These are phyloP conservation scores for Osmozyma mogii DNA, from an alignment of 805 yeast genomes.

Conservation along the genomic window DNA sequence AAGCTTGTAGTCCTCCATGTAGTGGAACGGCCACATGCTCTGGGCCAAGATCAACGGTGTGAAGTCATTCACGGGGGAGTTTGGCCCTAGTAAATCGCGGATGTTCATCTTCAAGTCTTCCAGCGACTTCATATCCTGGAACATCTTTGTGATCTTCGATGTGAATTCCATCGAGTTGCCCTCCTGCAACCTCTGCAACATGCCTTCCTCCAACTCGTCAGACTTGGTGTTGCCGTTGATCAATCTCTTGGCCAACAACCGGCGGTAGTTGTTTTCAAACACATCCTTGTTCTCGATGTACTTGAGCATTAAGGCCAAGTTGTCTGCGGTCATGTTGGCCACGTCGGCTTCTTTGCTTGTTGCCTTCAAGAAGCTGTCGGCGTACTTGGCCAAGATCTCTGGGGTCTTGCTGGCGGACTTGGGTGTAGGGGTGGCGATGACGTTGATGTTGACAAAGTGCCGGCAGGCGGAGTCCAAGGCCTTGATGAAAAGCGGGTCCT, in stretches of 20 bases:
- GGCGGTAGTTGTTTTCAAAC: slow-evolving; percentile 87
- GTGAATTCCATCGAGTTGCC: slow-evolving; percentile 92
- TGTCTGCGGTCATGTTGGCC: slow-evolving; percentile 73
- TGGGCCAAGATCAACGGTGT: slow-evolving; percentile 77
- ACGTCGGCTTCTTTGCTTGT: slow-evolving; percentile 61
- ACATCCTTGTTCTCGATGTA: slow-evolving; percentile 92
- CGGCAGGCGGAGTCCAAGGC: slow-evolving; percentile 88
- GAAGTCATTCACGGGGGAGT: slow-evolving; percentile 41
- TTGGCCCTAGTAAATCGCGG: slow-evolving; percentile 31
- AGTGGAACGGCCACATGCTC: slow-evolving; percentile 78
- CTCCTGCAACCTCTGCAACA: slow-evolving; percentile 79
- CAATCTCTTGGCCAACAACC: slow-evolving; percentile 80
- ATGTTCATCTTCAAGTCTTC: slow-evolving; percentile 61
- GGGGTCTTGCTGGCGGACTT: slow-evolving; percentile 73
- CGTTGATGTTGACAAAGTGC: slow-evolving; percentile 71
- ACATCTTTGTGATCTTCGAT: slow-evolving; percentile 90
- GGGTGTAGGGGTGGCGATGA: slow-evolving; percentile 63
- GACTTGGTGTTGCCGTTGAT: slow-evolving; percentile 81
- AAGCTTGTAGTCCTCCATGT: slow-evolving; percentile 30
- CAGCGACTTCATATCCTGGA: slow-evolving; percentile 84
- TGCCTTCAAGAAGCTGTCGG: slow-evolving; percentile 75
- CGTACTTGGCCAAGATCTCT: slow-evolving; percentile 81
- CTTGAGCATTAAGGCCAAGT: slow-evolving; percentile 78
- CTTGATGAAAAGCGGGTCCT: slow-evolving; percentile 71
- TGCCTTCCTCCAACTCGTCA: slow-evolving; percentile 76